Evolutionary conservation across 768 basidiomycete genomes (phyloP), one percentile per base, ranked within the genome.

Genomic region (Termitomyces sp.): DNA sequence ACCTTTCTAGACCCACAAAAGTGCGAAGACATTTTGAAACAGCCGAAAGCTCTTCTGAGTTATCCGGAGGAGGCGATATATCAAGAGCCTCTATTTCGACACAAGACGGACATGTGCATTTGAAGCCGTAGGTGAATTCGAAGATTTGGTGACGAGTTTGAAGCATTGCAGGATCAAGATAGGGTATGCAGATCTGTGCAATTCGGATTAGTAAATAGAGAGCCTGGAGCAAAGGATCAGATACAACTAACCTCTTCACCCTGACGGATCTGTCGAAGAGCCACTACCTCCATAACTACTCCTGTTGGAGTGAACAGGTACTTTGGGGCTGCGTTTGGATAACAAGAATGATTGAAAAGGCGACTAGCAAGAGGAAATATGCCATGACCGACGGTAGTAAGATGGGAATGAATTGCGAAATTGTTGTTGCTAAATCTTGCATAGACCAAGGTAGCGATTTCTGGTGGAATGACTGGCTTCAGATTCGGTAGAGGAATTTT

Each of bases 311-410:
- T 62, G 15, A 88, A 69, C 44, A 68, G 64, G 62, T 87, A 89
- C 65, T 81, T 85, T 32, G 81, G 73, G 24, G 78, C 80, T 15
- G 87, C 86, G 60, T 89, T 90, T 1, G 90, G 88, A 17, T 78
- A 61, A 66, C 90, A 93, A 4, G 87, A 89, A 63, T 93, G 90
- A 64, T 93, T 93, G 72, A 92, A 90, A 12, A 82, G 65, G n/a
- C 88, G 77, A 63, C 90, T 92, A 1, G 90, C 85, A 10, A 81
- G 66, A 8, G 90, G 88, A 58, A 88, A 91, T 37, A 90, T 74
- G 0, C 88, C 90, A 70, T 90, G 85, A 0, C 81, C 90, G 62
- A 85, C 72, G 1, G 85, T 78, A 15, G 71, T 80, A 40, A 91
- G 71, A 71, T 90, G 87, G 2, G 84, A 86, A 62, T 90, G 86